These are phyloP conservation scores for Verticillium nubilum DNA, from an alignment of 2,329 filamentous ascomycete genomes.

Conservation along the genomic window DNA sequence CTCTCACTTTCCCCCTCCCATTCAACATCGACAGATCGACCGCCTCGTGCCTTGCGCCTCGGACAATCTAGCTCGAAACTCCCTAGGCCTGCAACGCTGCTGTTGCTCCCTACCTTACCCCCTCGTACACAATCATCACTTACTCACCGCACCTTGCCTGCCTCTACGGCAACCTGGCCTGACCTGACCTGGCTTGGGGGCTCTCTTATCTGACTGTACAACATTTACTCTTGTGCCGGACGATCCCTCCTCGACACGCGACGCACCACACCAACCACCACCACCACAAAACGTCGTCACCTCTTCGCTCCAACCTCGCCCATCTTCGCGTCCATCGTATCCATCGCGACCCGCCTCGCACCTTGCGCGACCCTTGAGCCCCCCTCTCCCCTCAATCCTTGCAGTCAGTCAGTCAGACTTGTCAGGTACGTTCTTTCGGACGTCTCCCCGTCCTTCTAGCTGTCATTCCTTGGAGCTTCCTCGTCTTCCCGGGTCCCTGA, in stretches of 20 bases:
- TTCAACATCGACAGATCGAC: not conserved
- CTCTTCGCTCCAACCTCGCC: not conserved
- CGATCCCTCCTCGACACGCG: not conserved
- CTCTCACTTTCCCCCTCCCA: not conserved
- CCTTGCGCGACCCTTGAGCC: not conserved
- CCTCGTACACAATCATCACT: no score
- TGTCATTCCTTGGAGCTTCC: not conserved
- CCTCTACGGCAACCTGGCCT: not conserved
- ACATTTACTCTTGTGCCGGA: not conserved
- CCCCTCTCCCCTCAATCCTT: not conserved
- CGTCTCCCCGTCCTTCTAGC: not conserved
- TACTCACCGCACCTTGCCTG: no score
- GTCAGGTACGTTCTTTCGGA: not conserved
- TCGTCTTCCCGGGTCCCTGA: not conserved
- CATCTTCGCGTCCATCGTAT: not conserved
- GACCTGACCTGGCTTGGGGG: not conserved
- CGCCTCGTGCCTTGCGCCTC: not conserved
- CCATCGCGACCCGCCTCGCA: not conserved
- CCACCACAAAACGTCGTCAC: not conserved
- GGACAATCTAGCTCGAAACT: not conserved
- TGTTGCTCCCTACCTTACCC: not conserved
- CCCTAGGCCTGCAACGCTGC: not conserved
- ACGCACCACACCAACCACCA: not conserved
- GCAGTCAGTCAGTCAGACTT: not conserved
- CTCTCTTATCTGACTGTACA: not conserved